Percentiles rank a stretch among this genome's conserved stretches.
Evolutionary conservation across 1,284 basidiomycete species (phyloP).

Genomic region (Porodaedalea pini): DNA sequence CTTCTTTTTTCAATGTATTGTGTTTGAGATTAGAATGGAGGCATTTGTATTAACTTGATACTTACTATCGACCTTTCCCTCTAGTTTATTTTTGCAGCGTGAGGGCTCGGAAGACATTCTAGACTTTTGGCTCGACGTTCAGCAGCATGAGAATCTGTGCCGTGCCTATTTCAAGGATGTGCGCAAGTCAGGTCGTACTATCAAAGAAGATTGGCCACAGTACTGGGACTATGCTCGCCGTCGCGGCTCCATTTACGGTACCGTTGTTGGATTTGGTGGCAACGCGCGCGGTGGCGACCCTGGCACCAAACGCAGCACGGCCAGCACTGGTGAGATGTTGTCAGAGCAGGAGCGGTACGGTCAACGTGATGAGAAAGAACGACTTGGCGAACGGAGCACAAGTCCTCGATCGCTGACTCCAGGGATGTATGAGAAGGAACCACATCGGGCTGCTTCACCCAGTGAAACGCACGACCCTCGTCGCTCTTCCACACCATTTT

Average conservation of each 20-base stretch:
- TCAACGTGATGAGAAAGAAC: conserved; percentile 44
- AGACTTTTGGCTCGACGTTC: conserved; percentile 98
- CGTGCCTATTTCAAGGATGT: conserved; percentile 98
- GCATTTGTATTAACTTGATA: not conserved
- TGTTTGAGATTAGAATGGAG: too few relatives aligned
- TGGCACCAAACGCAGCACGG: conserved; percentile 68
- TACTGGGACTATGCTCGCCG: conserved; percentile 90
- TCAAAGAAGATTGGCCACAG: conserved; percentile 96
- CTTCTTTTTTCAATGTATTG: conserved; percentile 11
- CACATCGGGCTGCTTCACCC: conserved; percentile 42
- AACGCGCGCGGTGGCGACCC: conserved; percentile 34
- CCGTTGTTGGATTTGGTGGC: conserved; percentile 69
- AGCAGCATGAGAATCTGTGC: conserved; percentile 98
- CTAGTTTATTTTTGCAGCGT: conserved; percentile 83
- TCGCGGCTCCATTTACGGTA: conserved; percentile 86
- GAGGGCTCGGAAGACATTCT: conserved; percentile 93
- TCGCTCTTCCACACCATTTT: conserved; percentile 77
- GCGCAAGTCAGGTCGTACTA: conserved; percentile 85
- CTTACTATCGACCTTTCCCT: conserved; percentile 7
- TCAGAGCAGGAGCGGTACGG: conserved; percentile 63
- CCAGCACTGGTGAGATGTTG: conserved; percentile 65
- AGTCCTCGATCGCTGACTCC: conserved; percentile 43
- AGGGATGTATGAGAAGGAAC: conserved; percentile 40
- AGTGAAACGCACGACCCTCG: conserved; percentile 49
- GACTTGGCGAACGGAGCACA: conserved; percentile 44